A percentile compares a stretch with the other conserved stretches of the same genome.
phyloP scores from a whole-genome alignment of 352 stramenopile genomes.

The Phytophthora sojae region DNA sequence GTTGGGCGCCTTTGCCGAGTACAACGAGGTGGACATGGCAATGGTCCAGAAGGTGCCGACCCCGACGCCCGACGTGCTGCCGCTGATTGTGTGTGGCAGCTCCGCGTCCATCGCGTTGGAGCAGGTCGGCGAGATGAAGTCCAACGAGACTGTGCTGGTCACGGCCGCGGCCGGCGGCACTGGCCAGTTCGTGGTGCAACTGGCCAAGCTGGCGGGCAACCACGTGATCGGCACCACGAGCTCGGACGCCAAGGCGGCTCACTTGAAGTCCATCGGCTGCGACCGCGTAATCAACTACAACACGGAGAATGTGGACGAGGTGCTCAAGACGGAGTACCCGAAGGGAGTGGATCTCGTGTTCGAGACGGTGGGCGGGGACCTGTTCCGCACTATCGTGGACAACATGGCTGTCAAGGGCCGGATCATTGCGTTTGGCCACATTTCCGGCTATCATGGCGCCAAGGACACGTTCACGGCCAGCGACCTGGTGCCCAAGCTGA shows the following conservation, averaged over 20 bases:
- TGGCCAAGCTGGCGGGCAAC: conserved; percentile 77
- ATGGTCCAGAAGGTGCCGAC: conserved; percentile 32
- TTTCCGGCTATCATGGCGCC: conserved; percentile 1
- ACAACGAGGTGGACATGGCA: conserved; percentile 8
- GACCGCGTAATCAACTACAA: conserved; percentile 10
- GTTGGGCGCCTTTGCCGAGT: conserved; percentile 1
- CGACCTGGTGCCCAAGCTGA: conserved; percentile 3
- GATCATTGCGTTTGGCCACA: neutral
- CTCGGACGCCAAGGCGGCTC: conserved; percentile 1
- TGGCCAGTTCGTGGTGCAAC: conserved; percentile 76
- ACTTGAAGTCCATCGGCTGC: conserved; percentile 5
- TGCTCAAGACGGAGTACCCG: no score
- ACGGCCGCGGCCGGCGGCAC: conserved; percentile 64
- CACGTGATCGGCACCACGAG: conserved; percentile 58
- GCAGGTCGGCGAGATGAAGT: conserved; percentile 50
- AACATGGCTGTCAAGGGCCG: conserved; percentile 1
- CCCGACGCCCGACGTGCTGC: conserved; percentile 25
- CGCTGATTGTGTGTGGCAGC: conserved; percentile 44
- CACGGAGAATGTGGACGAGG: conserved; percentile 8
- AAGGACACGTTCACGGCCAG: conserved; percentile 4
- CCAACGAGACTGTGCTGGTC: conserved; percentile 54
- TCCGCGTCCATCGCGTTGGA: conserved; percentile 54
- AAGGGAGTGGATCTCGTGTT: no score
- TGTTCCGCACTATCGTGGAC: conserved; percentile 7
- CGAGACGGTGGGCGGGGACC: neutral